Conservation (phyloP, 2,329 filamentous ascomycete species). For the Pyrenophora seminiperda region DNA sequence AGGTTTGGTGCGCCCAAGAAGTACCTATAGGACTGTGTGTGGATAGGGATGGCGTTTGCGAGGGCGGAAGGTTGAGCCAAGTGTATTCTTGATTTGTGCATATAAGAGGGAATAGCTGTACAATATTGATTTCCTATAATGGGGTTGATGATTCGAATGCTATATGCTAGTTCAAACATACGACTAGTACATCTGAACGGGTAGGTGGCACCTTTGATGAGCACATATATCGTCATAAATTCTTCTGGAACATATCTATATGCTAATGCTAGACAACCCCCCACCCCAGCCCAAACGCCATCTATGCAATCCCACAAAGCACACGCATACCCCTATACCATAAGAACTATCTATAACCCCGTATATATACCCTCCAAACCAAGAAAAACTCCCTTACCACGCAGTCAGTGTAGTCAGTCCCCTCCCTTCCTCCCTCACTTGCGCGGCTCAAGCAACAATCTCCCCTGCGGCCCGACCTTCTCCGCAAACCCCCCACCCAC, state of each 20-base stretch:
- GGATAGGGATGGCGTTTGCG: not conserved
- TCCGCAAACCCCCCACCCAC: conserved; percentile 65
- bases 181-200: no score
- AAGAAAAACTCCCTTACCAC: not conserved
- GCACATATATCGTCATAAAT: no score
- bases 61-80: not conserved
- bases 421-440: conserved; percentile 16
- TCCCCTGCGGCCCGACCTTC: conserved; percentile 57
- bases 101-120: no score
- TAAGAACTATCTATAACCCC: not conserved
- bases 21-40: conserved; percentile 64
- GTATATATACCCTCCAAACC: not conserved
- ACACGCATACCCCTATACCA: not conserved
- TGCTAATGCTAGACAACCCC: not conserved
- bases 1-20: conserved; percentile 84
- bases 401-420: not conserved
- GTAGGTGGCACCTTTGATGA: no score
- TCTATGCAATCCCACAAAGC: conserved; percentile 4
- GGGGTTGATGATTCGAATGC: no score
- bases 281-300: not conserved
- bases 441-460: conserved; percentile 58
- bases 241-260: not conserved
- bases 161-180: no score
- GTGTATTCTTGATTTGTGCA: not conserved
- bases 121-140: no score